A percentile compares a stretch with the other conserved stretches of the same genome.
phyloP scores from a whole-genome alignment of 2,329 filamentous ascomycete species.

The Alternaria sp. region DNA sequence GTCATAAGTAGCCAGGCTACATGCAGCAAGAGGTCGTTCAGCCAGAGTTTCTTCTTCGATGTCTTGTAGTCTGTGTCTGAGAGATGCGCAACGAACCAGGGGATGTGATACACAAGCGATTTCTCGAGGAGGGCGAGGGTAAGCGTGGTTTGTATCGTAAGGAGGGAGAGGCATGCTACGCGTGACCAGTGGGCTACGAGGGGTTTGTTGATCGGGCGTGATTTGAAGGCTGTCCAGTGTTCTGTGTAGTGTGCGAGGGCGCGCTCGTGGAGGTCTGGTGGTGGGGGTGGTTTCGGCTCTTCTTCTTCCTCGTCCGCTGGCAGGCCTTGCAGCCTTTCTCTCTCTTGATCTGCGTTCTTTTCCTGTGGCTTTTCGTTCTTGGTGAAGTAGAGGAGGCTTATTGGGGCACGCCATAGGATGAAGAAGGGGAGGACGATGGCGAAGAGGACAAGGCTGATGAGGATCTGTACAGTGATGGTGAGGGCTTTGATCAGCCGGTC shows the following conservation, averaged over 20 bases:
- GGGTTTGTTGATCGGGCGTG: not conserved
- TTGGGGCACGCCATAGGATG: not conserved
- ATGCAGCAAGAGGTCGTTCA: constrained; percentile 3
- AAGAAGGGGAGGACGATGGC: constrained; percentile 5
- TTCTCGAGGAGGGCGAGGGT: constrained; percentile 6
- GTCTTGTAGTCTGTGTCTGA: not conserved
- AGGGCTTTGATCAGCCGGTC: not conserved
- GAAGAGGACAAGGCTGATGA: not conserved
- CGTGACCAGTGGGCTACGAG: not conserved
- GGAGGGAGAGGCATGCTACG: not conserved
- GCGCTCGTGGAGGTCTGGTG: not conserved
- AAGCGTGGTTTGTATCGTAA: not conserved
- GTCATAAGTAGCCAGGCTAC: not conserved
- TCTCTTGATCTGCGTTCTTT: not conserved
- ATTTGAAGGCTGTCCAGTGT: not conserved
- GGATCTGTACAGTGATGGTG: not conserved
- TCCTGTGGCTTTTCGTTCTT: not conserved
- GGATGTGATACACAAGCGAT: not conserved
- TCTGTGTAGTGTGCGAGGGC: not conserved
- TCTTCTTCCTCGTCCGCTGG: not conserved
- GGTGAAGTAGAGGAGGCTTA: not conserved
- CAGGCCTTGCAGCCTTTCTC: not conserved
- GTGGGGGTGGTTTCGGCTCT: not conserved
- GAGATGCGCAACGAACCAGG: not conserved
- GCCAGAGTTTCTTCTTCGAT: not conserved